Percentiles rank a stretch among this genome's conserved stretches.
phyloP scores from a whole-genome alignment of 78 protist genomes.

The Dictyostelium discoideum region dicty_2.7 NC_007088.5:1665501-1666000 shows the following conservation, averaged over 20 bases:
- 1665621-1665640: conserved; percentile 4
- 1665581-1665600: conserved; percentile 8
- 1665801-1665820: conserved; percentile 22
- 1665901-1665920: conserved; percentile 59
- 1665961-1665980: conserved; percentile 56
- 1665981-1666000: conserved; percentile 80
- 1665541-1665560: background rate
- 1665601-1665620: background rate
- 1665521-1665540: background rate
- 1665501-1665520: background rate
- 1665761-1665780: conserved; percentile 55
- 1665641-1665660: background rate
- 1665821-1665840: conserved; percentile 18
- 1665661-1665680: background rate
- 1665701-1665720: background rate
- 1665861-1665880: conserved; percentile 69
- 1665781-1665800: background rate
- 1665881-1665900: conserved; percentile 77
- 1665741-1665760: background rate
- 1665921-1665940: conserved; percentile 25
- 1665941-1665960: conserved; percentile 55
- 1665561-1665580: background rate
- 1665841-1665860: conserved; percentile 28
- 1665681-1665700: background rate
- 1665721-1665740: background rate